Percentiles rank a stretch among this genome's conserved stretches.
phyloP scores from a whole-genome alignment of 306 rosid species.

The Cucumis melo region DNA sequence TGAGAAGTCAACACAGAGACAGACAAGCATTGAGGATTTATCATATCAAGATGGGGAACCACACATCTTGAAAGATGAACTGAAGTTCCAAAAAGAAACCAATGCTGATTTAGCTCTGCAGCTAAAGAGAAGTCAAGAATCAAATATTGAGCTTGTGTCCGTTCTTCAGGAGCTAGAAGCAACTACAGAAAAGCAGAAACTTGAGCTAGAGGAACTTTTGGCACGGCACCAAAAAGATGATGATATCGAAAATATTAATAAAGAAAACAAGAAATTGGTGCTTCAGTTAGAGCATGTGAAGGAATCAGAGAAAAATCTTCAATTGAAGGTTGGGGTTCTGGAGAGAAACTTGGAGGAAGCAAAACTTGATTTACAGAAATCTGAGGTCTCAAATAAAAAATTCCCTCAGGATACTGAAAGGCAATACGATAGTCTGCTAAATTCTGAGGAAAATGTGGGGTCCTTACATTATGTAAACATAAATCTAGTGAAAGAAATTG shows the following conservation, averaged over 20 bases:
- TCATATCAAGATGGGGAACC: slow-evolving; percentile 21
- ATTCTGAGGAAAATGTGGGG: slow-evolving; percentile 33
- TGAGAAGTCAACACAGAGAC: slow-evolving; percentile 25
- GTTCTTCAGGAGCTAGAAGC: slow-evolving; percentile 84
- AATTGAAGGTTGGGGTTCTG: slow-evolving; percentile 35
- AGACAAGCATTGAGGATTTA: slow-evolving; percentile 23
- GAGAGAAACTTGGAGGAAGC: slow-evolving; percentile 49
- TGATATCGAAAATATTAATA: slow-evolving; percentile 33
- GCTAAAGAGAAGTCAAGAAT: slow-evolving; percentile 71
- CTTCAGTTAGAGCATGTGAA: slow-evolving; percentile 38
- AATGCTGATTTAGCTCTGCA: slow-evolving; percentile 59
- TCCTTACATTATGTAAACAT: slow-evolving; percentile 14
- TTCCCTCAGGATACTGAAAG: slow-evolving; percentile 25
- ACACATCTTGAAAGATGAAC: slow-evolving; percentile 44
- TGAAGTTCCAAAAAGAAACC: slow-evolving; percentile 64
- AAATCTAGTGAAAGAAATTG: slow-evolving; percentile 41
- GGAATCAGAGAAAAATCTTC: slow-evolving; percentile 52
- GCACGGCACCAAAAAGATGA: slow-evolving; percentile 27
- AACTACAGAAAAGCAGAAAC: slow-evolving; percentile 52
- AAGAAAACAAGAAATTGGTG: slow-evolving; percentile 35
- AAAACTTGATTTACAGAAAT: slow-evolving; percentile 22
- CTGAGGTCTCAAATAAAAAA: slow-evolving; percentile 19
- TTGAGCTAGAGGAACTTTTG: slow-evolving; percentile 51
- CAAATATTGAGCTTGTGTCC: slow-evolving; percentile 77
- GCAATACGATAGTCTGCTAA: slow-evolving; percentile 28